phyloP scores from a whole-genome alignment of 495 filamentous ascomycete species.

The Penicillium goetzii region DNA sequence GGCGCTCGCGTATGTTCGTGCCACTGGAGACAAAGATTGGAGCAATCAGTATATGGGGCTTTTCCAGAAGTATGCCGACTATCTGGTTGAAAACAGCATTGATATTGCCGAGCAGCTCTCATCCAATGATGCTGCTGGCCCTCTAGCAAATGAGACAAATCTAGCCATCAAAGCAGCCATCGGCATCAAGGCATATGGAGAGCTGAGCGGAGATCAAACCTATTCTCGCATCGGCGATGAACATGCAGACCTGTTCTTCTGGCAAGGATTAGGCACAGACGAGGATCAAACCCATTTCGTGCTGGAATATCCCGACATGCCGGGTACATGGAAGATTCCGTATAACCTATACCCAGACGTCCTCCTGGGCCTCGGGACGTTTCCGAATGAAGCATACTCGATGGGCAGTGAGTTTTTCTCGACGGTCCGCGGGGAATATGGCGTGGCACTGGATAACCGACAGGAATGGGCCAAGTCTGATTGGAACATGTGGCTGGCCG shows the following conservation, averaged over 20 bases:
- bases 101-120: slow-evolving; percentile 55
- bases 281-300: slow-evolving; percentile 49
- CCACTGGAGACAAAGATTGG: slow-evolving; percentile 48
- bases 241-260: slow-evolving; percentile 47
- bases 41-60: slow-evolving; percentile 36
- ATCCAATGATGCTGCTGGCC: slow-evolving; percentile 58
- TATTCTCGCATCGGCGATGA: slow-evolving; percentile 47
- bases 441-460: slow-evolving; percentile 47
- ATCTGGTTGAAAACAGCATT: slow-evolving; percentile 53
- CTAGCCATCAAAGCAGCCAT: slow-evolving; percentile 62
- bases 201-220: slow-evolving; percentile 37
- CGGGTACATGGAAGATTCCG: slow-evolving; percentile 43
- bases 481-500: slow-evolving; percentile 55
- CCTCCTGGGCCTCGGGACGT: slow-evolving; percentile 45
- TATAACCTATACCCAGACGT: slow-evolving; percentile 54
- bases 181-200: slow-evolving; percentile 54
- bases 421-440: slow-evolving; percentile 43
- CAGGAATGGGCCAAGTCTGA: slow-evolving; percentile 56
- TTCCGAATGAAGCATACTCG: slow-evolving; percentile 40
- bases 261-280: slow-evolving; percentile 41
- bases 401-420: slow-evolving; percentile 49
- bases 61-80: slow-evolving; percentile 54
- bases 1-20: slow-evolving; percentile 44
- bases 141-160: slow-evolving; percentile 57
- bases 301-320: slow-evolving; percentile 42